Percentiles rank a stretch among this genome's conserved stretches.
phyloP scores from a whole-genome alignment of 1,284 basidiomycete species.

The Gastroboletus turbinatus region DNA sequence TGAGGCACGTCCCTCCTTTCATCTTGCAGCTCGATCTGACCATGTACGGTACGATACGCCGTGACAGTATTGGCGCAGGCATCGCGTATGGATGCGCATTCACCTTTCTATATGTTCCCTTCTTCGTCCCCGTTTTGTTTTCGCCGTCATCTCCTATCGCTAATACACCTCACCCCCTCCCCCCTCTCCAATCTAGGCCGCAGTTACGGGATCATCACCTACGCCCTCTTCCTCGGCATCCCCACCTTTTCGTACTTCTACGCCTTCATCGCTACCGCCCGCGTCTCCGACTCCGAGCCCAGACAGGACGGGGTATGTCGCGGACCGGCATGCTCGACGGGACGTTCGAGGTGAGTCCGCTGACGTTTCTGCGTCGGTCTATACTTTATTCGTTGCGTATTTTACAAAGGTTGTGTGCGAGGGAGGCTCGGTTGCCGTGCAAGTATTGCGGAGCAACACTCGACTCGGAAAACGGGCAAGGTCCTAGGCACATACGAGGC shows the following conservation, averaged over 20 bases:
- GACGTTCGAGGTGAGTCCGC: too few relatives aligned
- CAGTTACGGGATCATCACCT: conserved; percentile 73
- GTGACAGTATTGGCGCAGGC: conserved; percentile 53
- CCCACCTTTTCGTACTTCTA: conserved; percentile 71
- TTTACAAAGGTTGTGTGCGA: too few relatives aligned
- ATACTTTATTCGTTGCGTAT: too few relatives aligned
- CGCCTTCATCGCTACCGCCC: conserved; percentile 56
- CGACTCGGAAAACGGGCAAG: too few relatives aligned
- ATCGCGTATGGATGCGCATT: conserved; percentile 67
- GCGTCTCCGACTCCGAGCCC: too few relatives aligned
- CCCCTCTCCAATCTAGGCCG: conserved; percentile 59
- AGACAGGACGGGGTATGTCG: too few relatives aligned
- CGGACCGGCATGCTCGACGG: too few relatives aligned
- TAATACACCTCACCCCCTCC: not conserved
- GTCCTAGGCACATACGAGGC: too few relatives aligned
- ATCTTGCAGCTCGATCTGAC: conserved; percentile 1
- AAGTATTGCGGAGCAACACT: too few relatives aligned
- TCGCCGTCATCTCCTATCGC: not conserved
- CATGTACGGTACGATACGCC: not conserved
- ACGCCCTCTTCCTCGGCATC: conserved; percentile 72
- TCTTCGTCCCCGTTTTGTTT: too few relatives aligned
- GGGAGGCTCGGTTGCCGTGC: too few relatives aligned
- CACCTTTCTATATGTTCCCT: conserved; percentile 53
- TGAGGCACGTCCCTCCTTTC: conserved; percentile 48
- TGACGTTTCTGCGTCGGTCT: too few relatives aligned